Base-by-base conservation (phyloP, 495 filamentous ascomycete genomes). In the Penicillium argentinense region DNA sequence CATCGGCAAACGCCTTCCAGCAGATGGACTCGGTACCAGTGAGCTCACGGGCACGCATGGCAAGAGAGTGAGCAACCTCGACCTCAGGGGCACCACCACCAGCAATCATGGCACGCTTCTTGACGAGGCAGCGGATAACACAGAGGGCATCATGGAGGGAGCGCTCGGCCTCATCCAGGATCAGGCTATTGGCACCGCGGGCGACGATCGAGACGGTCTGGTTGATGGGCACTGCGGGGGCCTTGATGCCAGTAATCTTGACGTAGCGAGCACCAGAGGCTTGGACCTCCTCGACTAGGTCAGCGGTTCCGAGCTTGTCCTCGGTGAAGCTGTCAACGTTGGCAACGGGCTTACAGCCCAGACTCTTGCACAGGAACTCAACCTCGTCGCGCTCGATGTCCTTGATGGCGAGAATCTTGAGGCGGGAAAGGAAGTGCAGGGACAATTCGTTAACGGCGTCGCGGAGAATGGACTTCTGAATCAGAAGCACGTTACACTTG, bases 311-410 rank as follows among this genome's bases (percentile, higher is more conserved):
- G 36, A 98, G 87, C 74, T 97, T 98, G 75, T 98, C 93, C 71
- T 97, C 93, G 28, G 90, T 95, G 79, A 98, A 98, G 39, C 88
- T 93, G 71, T 98, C 93, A 64, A 97, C 89, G 69, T 98, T 95
- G 56, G 93, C 93, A 56, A 98, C 95, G 39, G 93, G 93, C 76
- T 98, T 98, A 80, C 93, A 98, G 66, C 93, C 93, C 16, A 91
- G 92, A 45, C 84, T 82, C 77, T 95, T 97, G 88, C 92, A 97
- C 65, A 98, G 87, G 73, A 98, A 98, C 68, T 98, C 93, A 46
- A 98, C 88, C 71, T 98, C 93, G 64, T 98, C 93, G 41, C 93
- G 84, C 75, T 98, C 93, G 57, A 98, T 95, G 62, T 98, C 92
- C 74, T 96, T 97, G 72, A 98, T 80, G 45, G 82, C 88, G 32